Conservation (phyloP, 345 rosid species). For the Citrus unshiu region DNA sequence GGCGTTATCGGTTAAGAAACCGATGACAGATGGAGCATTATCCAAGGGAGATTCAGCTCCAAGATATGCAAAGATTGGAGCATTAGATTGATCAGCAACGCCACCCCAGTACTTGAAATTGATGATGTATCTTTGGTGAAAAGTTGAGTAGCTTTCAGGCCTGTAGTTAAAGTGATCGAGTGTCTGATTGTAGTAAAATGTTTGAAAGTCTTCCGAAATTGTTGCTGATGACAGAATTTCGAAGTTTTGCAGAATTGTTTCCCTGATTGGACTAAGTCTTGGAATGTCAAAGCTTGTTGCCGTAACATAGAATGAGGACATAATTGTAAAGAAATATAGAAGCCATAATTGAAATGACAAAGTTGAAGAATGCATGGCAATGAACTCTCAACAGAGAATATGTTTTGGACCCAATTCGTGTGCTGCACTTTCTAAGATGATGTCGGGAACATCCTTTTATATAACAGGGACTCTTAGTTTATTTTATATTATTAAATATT, state of each 20-base stretch:
- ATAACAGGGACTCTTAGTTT: too few relatives aligned
- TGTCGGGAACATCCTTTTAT: too few relatives aligned
- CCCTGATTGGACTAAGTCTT: conserved; percentile 29
- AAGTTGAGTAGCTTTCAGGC: conserved; percentile 36
- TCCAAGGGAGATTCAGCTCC: conserved; percentile 34
- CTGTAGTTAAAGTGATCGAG: conserved; percentile 48
- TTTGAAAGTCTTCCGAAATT: conserved; percentile 17
- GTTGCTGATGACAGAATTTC: background rate
- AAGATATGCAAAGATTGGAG: conserved; percentile 38
- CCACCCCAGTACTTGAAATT: conserved; percentile 44
- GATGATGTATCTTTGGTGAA: conserved; percentile 35
- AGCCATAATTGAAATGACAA: conserved; percentile 1
- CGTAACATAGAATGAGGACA: background rate
- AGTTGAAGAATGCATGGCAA: conserved; percentile 1
- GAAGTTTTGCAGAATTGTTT: background rate
- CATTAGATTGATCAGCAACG: conserved; percentile 11
- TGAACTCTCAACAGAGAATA: background rate
- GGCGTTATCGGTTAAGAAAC: conserved; percentile 37
- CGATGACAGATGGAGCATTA: background rate
- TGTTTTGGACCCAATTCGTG: background rate
- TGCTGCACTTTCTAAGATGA: too few relatives aligned
- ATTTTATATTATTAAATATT: too few relatives aligned
- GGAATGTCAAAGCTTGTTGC: conserved; percentile 15
- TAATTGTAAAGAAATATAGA: background rate
- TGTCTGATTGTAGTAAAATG: conserved; percentile 39